Percentiles rank a stretch among this genome's conserved stretches.
Conservation (phyloP, 495 filamentous ascomycete genomes). For the Astrothelium subdiscretum region DNA sequence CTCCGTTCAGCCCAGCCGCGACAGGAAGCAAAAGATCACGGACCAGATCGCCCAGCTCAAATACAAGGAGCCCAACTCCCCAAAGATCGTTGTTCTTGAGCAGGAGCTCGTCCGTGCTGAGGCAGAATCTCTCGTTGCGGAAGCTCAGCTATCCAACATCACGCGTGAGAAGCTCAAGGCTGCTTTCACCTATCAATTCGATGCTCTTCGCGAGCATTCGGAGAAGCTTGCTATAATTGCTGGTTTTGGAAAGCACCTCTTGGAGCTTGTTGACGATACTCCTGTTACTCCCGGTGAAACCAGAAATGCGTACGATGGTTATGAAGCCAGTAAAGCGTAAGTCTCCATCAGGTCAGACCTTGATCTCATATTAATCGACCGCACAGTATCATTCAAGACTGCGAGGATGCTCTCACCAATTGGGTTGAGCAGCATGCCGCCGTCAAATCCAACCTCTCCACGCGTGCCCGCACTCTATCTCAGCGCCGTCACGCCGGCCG, state of each 20-base stretch:
- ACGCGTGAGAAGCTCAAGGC: conserved; percentile 98
- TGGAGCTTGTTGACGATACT: conserved; percentile 90
- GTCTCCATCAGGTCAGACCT: conserved; percentile 8
- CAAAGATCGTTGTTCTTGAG: conserved; percentile 93
- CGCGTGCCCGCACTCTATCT: conserved; percentile 72
- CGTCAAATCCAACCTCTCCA: conserved; percentile 74
- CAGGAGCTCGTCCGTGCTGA: conserved; percentile 97
- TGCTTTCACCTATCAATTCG: conserved; percentile 96
- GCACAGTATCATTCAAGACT: conserved; percentile 87
- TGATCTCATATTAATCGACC: not conserved
- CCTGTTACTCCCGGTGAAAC: conserved; percentile 97
- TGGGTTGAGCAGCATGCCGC: conserved; percentile 86
- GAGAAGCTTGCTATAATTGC: conserved; percentile 98
- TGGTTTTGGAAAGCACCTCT: conserved; percentile 89
- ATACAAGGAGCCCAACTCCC: conserved; percentile 98
- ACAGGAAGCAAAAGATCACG: conserved; percentile 98
- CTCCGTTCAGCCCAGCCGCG: conserved; percentile 92
- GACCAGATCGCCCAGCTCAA: conserved; percentile 98
- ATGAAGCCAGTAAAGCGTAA: conserved; percentile 87
- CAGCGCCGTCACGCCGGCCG: conserved; percentile 67
- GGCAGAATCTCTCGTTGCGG: conserved; percentile 93
- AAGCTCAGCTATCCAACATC: conserved; percentile 97
- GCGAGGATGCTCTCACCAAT: conserved; percentile 91
- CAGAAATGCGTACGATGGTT: conserved; percentile 90
- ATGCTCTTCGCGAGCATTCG: conserved; percentile 92